These are phyloP conservation scores for Diplogelasinospora grovesii DNA, from an alignment of 495 filamentous ascomycete genomes.

Conservation along the genomic window DNA sequence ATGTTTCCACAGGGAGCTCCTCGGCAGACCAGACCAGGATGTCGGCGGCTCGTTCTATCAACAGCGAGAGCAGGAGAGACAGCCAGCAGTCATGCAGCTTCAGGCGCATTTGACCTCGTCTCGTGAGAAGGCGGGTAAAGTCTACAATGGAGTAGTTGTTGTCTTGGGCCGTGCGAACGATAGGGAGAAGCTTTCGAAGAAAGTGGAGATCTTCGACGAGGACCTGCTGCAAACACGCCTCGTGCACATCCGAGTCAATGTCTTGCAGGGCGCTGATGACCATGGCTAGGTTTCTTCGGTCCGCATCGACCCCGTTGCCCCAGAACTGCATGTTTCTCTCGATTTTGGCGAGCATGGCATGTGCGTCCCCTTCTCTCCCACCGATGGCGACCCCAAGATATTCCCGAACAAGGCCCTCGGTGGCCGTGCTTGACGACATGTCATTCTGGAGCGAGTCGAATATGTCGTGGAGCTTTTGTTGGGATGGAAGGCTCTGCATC, in stretches of 20 bases:
- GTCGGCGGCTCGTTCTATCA: constrained; percentile 1
- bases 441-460: constrained; percentile 10
- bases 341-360: constrained; percentile 4
- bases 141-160: constrained; percentile 6
- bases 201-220: constrained; percentile 10
- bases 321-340: constrained; percentile 8
- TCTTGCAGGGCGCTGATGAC: constrained; percentile 2
- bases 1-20: constrained; percentile 5
- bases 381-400: constrained; percentile 12
- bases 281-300: constrained; percentile 7
- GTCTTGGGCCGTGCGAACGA: constrained; percentile 4
- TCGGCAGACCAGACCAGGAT: constrained; percentile 11
- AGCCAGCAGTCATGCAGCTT: constrained; percentile 10
- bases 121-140: constrained; percentile 7
- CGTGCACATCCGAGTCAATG: constrained; percentile 2
- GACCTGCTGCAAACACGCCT: constrained; percentile 7
- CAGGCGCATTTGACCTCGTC: constrained; percentile 3
- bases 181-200: constrained; percentile 3
- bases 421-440: not conserved
- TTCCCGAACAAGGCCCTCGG: not conserved
- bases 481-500: constrained; percentile 6
- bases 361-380: constrained; percentile 5
- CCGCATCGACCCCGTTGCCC: constrained; percentile 2
- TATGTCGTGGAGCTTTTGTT: constrained; percentile 9
- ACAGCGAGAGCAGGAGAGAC: constrained; percentile 5